A percentile compares a stretch with the other conserved stretches of the same genome.
Evolutionary conservation across 805 yeast genomes (phyloP).

Genomic region (Komagataella phaffii): DNA sequence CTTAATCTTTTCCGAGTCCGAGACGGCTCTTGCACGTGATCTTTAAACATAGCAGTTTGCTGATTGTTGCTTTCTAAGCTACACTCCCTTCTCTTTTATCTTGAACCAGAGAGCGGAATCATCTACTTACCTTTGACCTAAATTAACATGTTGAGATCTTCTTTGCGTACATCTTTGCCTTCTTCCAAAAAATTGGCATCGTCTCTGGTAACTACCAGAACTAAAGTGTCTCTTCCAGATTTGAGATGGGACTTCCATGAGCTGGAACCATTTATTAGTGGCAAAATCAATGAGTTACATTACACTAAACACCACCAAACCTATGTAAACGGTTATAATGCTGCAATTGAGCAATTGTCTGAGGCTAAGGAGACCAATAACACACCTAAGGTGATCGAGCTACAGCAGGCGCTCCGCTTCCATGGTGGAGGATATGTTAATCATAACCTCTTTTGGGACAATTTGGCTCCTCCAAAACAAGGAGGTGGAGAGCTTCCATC

Average conservation of each 20-base stretch:
- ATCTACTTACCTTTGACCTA: background rate
- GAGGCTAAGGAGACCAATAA: conserved; percentile 52
- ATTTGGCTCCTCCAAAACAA: conserved; percentile 58
- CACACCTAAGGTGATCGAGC: conserved; percentile 41
- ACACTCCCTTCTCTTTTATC: background rate
- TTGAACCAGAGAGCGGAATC: background rate
- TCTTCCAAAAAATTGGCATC: background rate
- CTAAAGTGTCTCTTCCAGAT: conserved; percentile 67
- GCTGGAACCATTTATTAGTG: conserved; percentile 77
- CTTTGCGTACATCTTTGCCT: conserved; percentile 3
- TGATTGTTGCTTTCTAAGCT: background rate
- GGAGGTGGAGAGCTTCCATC: conserved; percentile 68
- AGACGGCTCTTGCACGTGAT: background rate
- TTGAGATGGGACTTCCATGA: conserved; percentile 77
- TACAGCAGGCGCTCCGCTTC: conserved; percentile 72
- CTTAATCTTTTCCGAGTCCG: background rate
- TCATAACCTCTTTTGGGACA: conserved; percentile 82
- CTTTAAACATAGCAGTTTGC: background rate
- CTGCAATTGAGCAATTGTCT: conserved; percentile 59
- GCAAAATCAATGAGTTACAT: conserved; percentile 76
- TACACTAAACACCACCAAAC: conserved; percentile 90
- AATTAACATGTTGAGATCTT: conserved; percentile 3
- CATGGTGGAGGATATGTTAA: conserved; percentile 88
- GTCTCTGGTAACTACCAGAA: conserved; percentile 22
- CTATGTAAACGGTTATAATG: conserved; percentile 75